These are phyloP conservation scores for Aureobasidium sp. DNA, from an alignment of 2,329 filamentous ascomycete species.

Conservation along the genomic window DNA sequence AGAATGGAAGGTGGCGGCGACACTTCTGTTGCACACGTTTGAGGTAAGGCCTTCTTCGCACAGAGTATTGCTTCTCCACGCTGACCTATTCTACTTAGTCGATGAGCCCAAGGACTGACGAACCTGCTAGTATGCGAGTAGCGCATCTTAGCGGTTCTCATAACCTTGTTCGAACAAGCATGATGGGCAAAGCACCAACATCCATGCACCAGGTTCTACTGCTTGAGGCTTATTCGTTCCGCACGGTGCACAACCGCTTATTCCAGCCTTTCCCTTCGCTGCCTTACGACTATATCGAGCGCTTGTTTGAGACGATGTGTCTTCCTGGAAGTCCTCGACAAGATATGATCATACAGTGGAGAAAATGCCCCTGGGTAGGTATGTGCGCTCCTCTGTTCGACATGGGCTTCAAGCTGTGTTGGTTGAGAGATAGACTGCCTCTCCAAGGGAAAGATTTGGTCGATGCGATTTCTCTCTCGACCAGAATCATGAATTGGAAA, in stretches of 20 bases:
- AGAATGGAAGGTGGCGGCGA: constrained; percentile 7
- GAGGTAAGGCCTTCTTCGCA: not conserved
- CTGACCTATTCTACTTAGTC: not conserved
- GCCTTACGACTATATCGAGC: constrained; percentile 1
- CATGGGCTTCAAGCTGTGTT: not conserved
- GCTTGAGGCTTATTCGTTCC: constrained; percentile 1
- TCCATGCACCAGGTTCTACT: constrained; percentile 9
- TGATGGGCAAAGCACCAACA: not conserved
- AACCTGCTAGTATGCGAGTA: not conserved
- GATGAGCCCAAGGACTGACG: constrained; percentile 7
- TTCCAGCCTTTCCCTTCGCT: not conserved
- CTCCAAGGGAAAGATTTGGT: not conserved
- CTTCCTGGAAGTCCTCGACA: constrained; percentile 4
- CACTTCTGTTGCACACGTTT: constrained; percentile 4
- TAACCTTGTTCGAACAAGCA: not conserved
- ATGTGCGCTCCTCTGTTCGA: constrained; percentile 8
- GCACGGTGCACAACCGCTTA: not conserved
- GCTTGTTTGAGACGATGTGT: not conserved
- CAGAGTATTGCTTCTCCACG: not conserved
- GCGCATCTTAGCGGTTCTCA: constrained; percentile 9
- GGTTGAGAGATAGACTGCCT: not conserved
- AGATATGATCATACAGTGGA: not conserved
- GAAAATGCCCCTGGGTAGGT: constrained; percentile 10
- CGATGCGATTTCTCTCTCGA: not conserved
- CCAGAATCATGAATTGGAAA: not conserved